phyloP scores from a whole-genome alignment of 192 early-diverging fungal genomes.

The Pilaira anomala region DNA sequence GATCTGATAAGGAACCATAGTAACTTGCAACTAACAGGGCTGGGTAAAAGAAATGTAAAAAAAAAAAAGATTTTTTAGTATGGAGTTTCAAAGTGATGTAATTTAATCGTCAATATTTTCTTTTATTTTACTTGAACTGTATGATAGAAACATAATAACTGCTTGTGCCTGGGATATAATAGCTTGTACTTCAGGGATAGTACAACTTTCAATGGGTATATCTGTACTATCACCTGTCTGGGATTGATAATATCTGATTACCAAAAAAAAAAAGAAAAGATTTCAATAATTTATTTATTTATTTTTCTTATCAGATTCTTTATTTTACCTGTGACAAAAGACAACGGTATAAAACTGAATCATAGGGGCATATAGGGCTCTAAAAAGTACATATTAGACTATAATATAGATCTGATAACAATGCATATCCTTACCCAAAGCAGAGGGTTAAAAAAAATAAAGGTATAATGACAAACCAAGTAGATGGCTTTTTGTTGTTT shows the following conservation, averaged over 20 bases:
- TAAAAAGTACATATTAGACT: neutral
- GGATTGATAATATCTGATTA: slow-evolving; percentile 30
- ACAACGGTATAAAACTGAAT: slow-evolving; percentile 34
- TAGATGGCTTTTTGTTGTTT: slow-evolving; percentile 3
- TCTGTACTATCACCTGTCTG: neutral
- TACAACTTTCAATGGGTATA: slow-evolving; percentile 30
- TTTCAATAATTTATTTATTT: neutral
- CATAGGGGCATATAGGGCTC: slow-evolving; percentile 18
- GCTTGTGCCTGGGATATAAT: slow-evolving; percentile 25
- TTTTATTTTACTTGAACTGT: slow-evolving; percentile 12
- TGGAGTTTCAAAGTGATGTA: neutral
- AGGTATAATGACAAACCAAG: slow-evolving; percentile 14
- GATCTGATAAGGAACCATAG: slow-evolving; percentile 36
- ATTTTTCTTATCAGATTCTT: neutral
- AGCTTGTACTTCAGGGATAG: slow-evolving; percentile 36
- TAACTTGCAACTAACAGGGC: slow-evolving; percentile 24
- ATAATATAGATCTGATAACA: too few species aligned
- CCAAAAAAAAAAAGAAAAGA: neutral
- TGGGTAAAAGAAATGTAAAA: neutral
- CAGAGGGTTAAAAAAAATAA: slow-evolving; percentile 17
- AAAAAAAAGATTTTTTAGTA: neutral
- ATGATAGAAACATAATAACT: slow-evolving; percentile 22
- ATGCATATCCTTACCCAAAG: neutral
- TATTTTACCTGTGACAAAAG: slow-evolving; percentile 30
- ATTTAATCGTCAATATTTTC: neutral